Evolutionary conservation across 768 basidiomycete species (phyloP).

Genomic region (Lactarius tabidus): DNA sequence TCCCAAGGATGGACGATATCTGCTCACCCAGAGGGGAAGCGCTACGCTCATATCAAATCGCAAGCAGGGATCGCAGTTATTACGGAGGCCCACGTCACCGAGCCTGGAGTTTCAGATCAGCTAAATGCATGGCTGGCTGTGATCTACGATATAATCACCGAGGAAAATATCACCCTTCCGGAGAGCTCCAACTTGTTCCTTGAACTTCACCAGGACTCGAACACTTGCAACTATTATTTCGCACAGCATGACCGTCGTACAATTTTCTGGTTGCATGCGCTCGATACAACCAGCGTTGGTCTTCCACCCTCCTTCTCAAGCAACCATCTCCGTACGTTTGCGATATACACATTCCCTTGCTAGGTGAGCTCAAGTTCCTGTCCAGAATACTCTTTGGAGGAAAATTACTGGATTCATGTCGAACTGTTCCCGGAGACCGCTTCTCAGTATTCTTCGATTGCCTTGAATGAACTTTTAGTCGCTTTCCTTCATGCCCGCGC

Average conservation of each 20-base stretch:
- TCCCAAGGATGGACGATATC: neutral
- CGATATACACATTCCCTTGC: neutral
- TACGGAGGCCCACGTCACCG: constrained; percentile 5
- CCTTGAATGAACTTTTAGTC: no score
- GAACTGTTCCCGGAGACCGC: no score
- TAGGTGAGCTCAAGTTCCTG: neutral
- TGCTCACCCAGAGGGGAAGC: constrained; percentile 14
- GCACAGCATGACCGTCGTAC: constrained; percentile 4
- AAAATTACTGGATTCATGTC: no score
- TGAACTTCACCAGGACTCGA: neutral
- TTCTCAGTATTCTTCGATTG: no score
- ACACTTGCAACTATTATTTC: constrained; percentile 8
- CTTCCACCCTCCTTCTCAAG: neutral
- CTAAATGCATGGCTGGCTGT: neutral
- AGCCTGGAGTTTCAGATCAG: neutral
- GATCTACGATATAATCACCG: neutral
- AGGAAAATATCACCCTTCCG: neutral
- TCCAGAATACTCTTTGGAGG: neutral
- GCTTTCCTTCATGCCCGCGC: no score
- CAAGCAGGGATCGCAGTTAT: neutral
- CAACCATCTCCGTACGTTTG: constrained; percentile 1
- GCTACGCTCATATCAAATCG: neutral
- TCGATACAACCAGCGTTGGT: neutral
- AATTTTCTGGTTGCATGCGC: constrained; percentile 1
- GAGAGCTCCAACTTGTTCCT: constrained; percentile 5